These are phyloP conservation scores for Flaveria floridana DNA, from an alignment of 140 eudicot genomes.

Conservation along the genomic window DNA sequence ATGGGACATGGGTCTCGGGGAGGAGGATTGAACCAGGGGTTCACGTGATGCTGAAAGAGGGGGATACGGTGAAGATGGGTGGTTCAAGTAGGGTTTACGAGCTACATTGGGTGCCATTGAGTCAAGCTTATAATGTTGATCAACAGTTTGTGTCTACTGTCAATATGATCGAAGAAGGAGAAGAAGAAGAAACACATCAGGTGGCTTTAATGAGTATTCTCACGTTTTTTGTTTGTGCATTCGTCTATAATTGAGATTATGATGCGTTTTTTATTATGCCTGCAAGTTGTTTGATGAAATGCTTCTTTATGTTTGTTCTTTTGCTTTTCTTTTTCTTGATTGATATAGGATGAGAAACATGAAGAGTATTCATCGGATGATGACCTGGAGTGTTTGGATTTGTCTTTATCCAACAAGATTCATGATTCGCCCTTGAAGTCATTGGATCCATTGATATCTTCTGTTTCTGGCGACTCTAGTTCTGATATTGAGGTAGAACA, in stretches of 20 bases:
- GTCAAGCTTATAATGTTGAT: slow-evolving; percentile 51
- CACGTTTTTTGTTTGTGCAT: neutral
- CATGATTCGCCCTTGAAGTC: slow-evolving; percentile 19
- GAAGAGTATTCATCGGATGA: slow-evolving; percentile 30
- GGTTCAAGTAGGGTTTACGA: slow-evolving; percentile 78
- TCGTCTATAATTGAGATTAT: neutral
- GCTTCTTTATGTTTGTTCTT: slow-evolving; percentile 19
- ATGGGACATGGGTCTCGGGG: slow-evolving; percentile 91
- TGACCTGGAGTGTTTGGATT: slow-evolving; percentile 38
- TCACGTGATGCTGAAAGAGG: slow-evolving; percentile 51
- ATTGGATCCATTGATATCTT: slow-evolving; percentile 28
- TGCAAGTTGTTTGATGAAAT: slow-evolving; percentile 32
- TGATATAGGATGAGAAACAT: slow-evolving; percentile 44
- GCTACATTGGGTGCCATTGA: slow-evolving; percentile 79
- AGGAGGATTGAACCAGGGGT: slow-evolving; percentile 66
- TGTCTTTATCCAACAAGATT: slow-evolving; percentile 30
- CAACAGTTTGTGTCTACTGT: slow-evolving; percentile 52
- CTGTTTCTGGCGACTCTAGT: slow-evolving; percentile 16
- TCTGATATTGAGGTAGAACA: slow-evolving; percentile 35
- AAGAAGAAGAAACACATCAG: slow-evolving; percentile 36
- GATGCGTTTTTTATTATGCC: neutral
- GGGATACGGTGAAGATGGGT: slow-evolving; percentile 69
- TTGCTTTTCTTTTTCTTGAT: slow-evolving; percentile 15
- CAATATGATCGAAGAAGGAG: slow-evolving; percentile 42
- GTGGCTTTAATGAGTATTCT: slow-evolving; percentile 18